Evolutionary conservation across 805 yeast species (phyloP).

Genomic region (Candida saitoana): DNA sequence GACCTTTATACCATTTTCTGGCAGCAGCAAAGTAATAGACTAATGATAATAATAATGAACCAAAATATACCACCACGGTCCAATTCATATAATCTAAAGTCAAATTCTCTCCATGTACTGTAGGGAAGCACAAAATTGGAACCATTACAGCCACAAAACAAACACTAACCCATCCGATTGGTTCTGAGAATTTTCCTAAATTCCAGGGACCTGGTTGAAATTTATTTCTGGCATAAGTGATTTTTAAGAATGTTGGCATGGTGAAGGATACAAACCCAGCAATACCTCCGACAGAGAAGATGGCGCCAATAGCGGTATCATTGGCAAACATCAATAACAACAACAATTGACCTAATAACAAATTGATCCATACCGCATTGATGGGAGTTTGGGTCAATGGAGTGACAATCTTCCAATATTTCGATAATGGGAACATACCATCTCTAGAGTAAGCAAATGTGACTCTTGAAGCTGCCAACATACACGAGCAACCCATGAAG

Average conservation of each 20-base stretch:
- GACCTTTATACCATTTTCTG: conserved; percentile 58
- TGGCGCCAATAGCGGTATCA: conserved; percentile 62
- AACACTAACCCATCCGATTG: conserved; percentile 46
- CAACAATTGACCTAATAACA: conserved; percentile 50
- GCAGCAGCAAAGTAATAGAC: conserved; percentile 52
- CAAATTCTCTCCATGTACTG: conserved; percentile 30
- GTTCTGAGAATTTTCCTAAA: conserved; percentile 50
- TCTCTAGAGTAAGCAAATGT: conserved; percentile 67
- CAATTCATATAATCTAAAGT: conserved; percentile 52
- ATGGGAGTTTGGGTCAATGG: conserved; percentile 56
- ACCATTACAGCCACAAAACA: conserved; percentile 53
- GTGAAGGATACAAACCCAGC: conserved; percentile 64
- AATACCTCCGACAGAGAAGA: conserved; percentile 70
- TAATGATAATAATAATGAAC: conserved; percentile 50
- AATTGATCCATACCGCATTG: conserved; percentile 59
- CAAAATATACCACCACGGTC: conserved; percentile 60
- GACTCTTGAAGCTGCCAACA: conserved; percentile 65
- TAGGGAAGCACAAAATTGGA: conserved; percentile 59
- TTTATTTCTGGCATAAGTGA: conserved; percentile 47
- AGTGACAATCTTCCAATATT: conserved; percentile 47
- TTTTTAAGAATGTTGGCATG: conserved; percentile 58
- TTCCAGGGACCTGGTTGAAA: conserved; percentile 68
- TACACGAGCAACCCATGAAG: conserved; percentile 42
- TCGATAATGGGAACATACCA: conserved; percentile 59
- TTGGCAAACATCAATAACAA: conserved; percentile 60